Evolutionary conservation across 2,329 filamentous ascomycete genomes (phyloP), one percentile per base, ranked within the genome.

Genomic region (Pleomassaria siparia): DNA sequence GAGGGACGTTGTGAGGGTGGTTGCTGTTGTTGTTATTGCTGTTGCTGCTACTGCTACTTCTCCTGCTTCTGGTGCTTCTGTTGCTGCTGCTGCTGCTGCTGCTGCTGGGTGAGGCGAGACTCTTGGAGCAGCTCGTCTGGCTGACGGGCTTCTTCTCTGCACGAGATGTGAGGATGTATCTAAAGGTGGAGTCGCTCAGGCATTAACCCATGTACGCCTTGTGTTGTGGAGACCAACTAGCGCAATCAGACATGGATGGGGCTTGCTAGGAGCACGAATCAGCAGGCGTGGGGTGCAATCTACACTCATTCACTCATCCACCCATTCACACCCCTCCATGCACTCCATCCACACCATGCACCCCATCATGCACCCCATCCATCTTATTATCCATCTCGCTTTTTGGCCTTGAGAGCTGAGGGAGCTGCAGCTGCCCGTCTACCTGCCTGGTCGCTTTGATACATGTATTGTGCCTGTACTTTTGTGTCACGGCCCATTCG

Each of bases 151-250:
- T 37, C 4, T 36, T 18, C 12, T n/a, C n/a, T 22, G 9, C 35
- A 22, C 5, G 18, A 13, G 24, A 7, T 12, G 18, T 37, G 37
- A 35, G 37, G 37, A 28, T 43, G 46, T 61, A 60, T 59, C 54
- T 58, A 54, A 60, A 62, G n/a, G 60, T 61, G 59, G 62, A 64
- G 60, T 51, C 46, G 49, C 37, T 37, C 35, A 40, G 45, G 43
- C 37, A 11, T 21, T 9, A 32, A 35, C 40, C 48, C 44, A 37
- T 24, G 40, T 26, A 15, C n/a, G 40, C 30, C 43, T n/a, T 41
- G 46, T 41, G 24, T 15, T 25, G 46, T 30, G 43, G 37, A 24
- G 28, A 22, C 29, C 8, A 10, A 20, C 40, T 47, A 51, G 49
- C 49, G 49, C 40, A 33, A 43, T 44, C 48, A 40, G 28, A 36